These are phyloP conservation scores for Calonectria leucothoes DNA, from an alignment of 2,329 filamentous ascomycete genomes.

Conservation along the genomic window DNA sequence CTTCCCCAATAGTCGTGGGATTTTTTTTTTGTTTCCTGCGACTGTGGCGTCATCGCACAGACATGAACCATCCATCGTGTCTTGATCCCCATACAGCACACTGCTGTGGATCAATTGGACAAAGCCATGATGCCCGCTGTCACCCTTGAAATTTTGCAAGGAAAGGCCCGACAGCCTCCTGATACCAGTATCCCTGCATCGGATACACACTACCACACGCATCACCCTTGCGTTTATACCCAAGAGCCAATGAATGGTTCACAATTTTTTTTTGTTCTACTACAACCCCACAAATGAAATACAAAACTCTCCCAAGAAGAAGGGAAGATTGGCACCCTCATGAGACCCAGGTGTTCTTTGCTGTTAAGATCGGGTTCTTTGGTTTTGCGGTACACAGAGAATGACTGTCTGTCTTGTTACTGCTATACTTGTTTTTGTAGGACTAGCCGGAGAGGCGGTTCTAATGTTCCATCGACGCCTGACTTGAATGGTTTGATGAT, in stretches of 20 bases:
- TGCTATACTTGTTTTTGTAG: slow-evolving; percentile 40
- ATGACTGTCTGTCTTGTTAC: slow-evolving; percentile 31
- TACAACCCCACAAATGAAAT: slow-evolving; percentile 20
- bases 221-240: slow-evolving; percentile 43
- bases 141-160: slow-evolving; percentile 25
- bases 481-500: slow-evolving; percentile 31
- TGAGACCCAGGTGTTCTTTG: slow-evolving; percentile 31
- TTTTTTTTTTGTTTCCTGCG: slow-evolving; percentile 20
- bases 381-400: slow-evolving; percentile 36
- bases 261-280: slow-evolving; percentile 37
- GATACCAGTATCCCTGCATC: slow-evolving; percentile 40
- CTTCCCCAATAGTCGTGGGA: slow-evolving; percentile 33
- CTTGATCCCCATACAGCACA: slow-evolving; percentile 28
- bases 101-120: slow-evolving; percentile 20
- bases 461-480: slow-evolving; percentile 29
- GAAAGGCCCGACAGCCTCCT: slow-evolving; percentile 34
- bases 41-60: slow-evolving; percentile 35
- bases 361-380: slow-evolving; percentile 29
- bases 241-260: slow-evolving; percentile 29
- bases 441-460: slow-evolving; percentile 38
- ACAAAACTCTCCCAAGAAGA: slow-evolving; percentile 12
- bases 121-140: slow-evolving; percentile 27
- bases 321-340: slow-evolving; percentile 37
- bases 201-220: slow-evolving; percentile 41
- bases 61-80: slow-evolving; percentile 34